Evolutionary conservation across 2,329 filamentous ascomycete species (phyloP).

Genomic region (Pseudocercospora musae): DNA sequence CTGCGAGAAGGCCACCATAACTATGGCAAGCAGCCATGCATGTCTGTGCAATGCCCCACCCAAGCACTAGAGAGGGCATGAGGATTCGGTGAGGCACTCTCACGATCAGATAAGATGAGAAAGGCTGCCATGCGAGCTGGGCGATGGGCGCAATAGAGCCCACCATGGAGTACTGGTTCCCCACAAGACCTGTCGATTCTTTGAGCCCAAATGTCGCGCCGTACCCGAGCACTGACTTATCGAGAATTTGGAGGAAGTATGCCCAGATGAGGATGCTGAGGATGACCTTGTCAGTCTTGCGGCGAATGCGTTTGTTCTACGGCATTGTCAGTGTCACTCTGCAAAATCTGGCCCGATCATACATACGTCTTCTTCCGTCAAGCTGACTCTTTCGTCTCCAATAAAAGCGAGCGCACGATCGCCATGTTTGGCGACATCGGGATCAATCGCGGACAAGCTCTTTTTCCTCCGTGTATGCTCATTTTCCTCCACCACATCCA

Average conservation of each 20-base stretch:
- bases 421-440: constrained; percentile 17
- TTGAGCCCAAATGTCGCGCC: constrained; percentile 48
- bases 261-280: constrained; percentile 56
- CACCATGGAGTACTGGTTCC: constrained; percentile 50
- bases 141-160: constrained; percentile 51
- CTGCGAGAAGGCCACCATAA: constrained; percentile 58
- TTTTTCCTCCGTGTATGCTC: constrained; percentile 7
- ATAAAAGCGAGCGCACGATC: constrained; percentile 23
- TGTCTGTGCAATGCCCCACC: constrained; percentile 58
- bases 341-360: not conserved
- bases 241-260: constrained; percentile 54
- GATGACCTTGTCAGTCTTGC: constrained; percentile 60
- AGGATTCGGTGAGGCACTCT: constrained; percentile 63
- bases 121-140: constrained; percentile 60
- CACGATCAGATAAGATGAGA: constrained; percentile 62
- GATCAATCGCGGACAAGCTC: constrained; percentile 8
- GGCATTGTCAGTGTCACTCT: not conserved
- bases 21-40: constrained; percentile 60
- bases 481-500: constrained; percentile 12
- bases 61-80: constrained; percentile 59
- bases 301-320: constrained; percentile 53
- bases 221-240: constrained; percentile 54
- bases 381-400: constrained; percentile 28
- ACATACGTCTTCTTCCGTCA: constrained; percentile 39
- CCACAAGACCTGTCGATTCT: constrained; percentile 44